Conservation (phyloP, 73 alveolate species). For the Breviolum minutum region DNA sequence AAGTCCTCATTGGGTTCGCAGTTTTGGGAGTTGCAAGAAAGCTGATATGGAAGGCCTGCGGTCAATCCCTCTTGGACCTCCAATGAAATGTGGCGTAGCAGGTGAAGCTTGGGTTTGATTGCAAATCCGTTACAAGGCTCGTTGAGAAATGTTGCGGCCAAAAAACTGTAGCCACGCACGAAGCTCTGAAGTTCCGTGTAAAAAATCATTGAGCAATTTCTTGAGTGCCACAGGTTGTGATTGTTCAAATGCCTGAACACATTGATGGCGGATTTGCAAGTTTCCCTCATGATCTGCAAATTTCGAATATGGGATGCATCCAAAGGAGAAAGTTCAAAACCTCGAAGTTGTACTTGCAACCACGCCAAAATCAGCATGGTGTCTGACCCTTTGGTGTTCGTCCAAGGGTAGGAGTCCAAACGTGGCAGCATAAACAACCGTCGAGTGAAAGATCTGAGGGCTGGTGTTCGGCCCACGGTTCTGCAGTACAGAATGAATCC, state of each 20-base stretch:
- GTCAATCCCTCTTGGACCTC: neutral
- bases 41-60: neutral
- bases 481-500: neutral
- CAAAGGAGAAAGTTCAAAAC: neutral
- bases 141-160: neutral
- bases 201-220: neutral
- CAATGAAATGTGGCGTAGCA: neutral
- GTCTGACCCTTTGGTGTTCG: neutral
- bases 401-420: neutral
- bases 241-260: neutral
- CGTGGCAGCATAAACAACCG: neutral
- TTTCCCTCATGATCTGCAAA: neutral
- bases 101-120: neutral
- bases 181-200: neutral
- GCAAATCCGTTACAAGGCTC: neutral
- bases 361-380: neutral
- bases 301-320: neutral
- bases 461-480: neutral
- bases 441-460: neutral
- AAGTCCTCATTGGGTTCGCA: neutral
- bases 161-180: neutral
- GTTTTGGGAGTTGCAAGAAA: neutral
- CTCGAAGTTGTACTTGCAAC: neutral
- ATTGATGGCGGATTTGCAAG: neutral
- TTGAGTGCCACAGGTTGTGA: neutral